Percentiles rank a stretch among this genome's conserved stretches.
Evolutionary conservation across 2,329 filamentous ascomycete genomes (phyloP).

Genomic region (Elsinoe australis): DNA sequence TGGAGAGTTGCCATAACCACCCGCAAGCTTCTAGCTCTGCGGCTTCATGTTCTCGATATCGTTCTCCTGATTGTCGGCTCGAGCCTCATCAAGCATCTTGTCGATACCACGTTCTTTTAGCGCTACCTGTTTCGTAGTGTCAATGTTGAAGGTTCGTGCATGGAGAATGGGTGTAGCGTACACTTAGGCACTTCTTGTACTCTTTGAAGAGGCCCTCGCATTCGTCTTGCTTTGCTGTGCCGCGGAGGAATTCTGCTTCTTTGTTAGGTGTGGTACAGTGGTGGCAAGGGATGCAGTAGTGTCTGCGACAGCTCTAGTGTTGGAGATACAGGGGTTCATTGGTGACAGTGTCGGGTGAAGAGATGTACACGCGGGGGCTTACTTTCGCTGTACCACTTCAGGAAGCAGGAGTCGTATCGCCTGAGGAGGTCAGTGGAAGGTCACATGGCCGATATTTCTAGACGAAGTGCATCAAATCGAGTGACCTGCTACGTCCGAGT

Average conservation of each 20-base stretch:
- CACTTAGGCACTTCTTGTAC: constrained; percentile 79
- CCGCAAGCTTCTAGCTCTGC: too few relatives aligned
- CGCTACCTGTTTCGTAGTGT: constrained; percentile 68
- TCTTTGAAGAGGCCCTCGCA: constrained; percentile 79
- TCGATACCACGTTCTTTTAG: constrained; percentile 88
- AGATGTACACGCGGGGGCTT: constrained; percentile 37
- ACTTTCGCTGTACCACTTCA: constrained; percentile 99
- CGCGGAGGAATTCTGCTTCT: constrained; percentile 69
- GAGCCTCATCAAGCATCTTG: constrained; percentile 81
- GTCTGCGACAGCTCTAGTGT: too few relatives aligned
- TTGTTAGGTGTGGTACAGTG: too few relatives aligned
- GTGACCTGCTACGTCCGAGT: too few relatives aligned
- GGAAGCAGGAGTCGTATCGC: constrained; percentile 91
- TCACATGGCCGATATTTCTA: too few relatives aligned
- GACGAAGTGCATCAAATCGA: too few relatives aligned
- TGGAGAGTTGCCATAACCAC: neutral
- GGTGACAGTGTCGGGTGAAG: neutral
- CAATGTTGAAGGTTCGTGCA: too few relatives aligned
- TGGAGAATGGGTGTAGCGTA: constrained; percentile 39
- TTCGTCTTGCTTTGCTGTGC: constrained; percentile 74
- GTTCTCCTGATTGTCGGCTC: constrained; percentile 82
- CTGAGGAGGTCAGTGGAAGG: constrained; percentile 40
- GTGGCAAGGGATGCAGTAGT: too few relatives aligned
- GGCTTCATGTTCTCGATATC: constrained; percentile 61
- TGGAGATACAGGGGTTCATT: constrained; percentile 1